Percentiles rank a stretch among this genome's conserved stretches.
Evolutionary conservation across 148 eudicot species (phyloP).

Genomic region (Spergularia bocconei): DNA sequence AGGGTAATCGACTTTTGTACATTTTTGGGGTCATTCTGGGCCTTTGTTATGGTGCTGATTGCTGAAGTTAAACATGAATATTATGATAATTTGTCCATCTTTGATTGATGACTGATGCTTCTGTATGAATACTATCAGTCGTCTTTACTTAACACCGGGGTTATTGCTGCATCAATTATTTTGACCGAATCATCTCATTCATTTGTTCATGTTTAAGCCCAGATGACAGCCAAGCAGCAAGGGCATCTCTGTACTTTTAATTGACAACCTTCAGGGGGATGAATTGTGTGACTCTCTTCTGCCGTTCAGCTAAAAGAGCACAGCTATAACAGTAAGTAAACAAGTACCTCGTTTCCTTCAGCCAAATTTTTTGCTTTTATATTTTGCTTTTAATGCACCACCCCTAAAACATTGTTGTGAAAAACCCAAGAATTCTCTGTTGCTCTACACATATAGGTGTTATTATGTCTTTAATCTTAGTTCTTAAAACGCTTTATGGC

Average conservation of each 20-base stretch:
- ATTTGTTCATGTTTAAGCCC: not conserved
- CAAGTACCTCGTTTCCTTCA: not conserved
- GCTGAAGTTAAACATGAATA: no score
- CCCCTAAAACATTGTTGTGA: not conserved
- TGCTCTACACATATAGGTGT: not conserved
- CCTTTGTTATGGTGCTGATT: no score
- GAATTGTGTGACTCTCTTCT: slow-evolving; percentile 12
- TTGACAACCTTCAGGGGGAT: not conserved
- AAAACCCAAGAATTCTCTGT: not conserved
- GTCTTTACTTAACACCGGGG: no score
- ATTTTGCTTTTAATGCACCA: not conserved
- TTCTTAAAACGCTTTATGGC: slow-evolving; percentile 18
- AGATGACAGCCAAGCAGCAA: not conserved
- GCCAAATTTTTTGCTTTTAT: not conserved
- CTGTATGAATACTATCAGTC: no score
- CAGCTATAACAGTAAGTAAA: not conserved
- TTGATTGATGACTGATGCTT: no score
- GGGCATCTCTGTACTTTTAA: slow-evolving; percentile 13
- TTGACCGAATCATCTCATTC: no score
- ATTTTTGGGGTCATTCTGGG: no score
- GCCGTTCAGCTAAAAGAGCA: slow-evolving; percentile 3
- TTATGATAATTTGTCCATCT: no score
- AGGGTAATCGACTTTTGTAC: no score
- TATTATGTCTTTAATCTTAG: slow-evolving; percentile 13
- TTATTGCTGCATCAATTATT: no score